Conservation (phyloP, 2,329 filamentous ascomycete species). For the Thelonectria discophora region DNA sequence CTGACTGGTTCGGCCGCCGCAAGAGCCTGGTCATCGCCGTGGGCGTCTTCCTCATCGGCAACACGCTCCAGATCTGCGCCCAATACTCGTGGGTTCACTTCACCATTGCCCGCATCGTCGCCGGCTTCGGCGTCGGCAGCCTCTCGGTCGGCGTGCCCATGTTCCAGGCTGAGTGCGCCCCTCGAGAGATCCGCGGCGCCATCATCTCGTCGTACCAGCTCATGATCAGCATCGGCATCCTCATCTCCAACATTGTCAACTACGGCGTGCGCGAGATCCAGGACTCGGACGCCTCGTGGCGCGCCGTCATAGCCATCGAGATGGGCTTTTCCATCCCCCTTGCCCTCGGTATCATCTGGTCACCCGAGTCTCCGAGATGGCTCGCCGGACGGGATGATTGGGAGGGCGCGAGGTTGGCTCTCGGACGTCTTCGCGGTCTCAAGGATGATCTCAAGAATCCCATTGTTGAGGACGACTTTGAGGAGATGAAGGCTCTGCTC, state of each 20-base stretch:
- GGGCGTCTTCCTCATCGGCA: constrained; percentile 69
- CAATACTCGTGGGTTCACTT: constrained; percentile 68
- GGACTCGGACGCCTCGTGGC: constrained; percentile 61
- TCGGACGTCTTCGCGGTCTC: constrained; percentile 62
- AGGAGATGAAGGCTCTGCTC: constrained; percentile 60
- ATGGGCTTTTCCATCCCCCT: constrained; percentile 63
- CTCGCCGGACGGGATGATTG: constrained; percentile 58
- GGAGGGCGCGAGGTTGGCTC: constrained; percentile 57
- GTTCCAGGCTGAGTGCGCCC: constrained; percentile 72
- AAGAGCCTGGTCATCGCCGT: constrained; percentile 61
- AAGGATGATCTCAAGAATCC: constrained; percentile 55
- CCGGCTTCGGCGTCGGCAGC: constrained; percentile 73
- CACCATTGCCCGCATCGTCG: constrained; percentile 71
- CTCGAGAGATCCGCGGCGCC: constrained; percentile 69
- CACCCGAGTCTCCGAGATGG: constrained; percentile 68
- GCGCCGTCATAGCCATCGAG: constrained; percentile 67
- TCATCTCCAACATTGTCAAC: constrained; percentile 64
- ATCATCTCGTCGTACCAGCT: constrained; percentile 76
- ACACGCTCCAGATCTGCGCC: constrained; percentile 70
- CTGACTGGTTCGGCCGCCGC: constrained; percentile 65
- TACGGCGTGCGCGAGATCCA: constrained; percentile 58
- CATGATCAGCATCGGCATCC: constrained; percentile 76
- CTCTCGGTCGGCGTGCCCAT: constrained; percentile 72
- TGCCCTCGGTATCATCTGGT: constrained; percentile 59
- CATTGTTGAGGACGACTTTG: constrained; percentile 61